Conservation (phyloP, 257 asterid species). For the Agastache rugosa region DNA sequence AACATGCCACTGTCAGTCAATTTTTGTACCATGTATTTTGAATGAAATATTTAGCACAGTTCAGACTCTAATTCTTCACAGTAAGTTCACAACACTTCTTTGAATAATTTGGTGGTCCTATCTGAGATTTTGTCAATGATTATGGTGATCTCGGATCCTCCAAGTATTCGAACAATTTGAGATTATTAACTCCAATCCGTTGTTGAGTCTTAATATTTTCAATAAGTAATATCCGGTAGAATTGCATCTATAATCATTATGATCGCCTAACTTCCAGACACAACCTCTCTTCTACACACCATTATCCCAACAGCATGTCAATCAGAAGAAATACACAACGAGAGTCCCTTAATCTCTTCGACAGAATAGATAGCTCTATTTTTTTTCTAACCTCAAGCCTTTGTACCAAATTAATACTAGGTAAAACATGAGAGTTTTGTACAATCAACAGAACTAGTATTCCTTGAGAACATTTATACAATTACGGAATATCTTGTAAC, state of each 20-base stretch:
- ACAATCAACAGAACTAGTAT: not conserved
- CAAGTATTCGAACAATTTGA: not conserved
- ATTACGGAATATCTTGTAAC: not conserved
- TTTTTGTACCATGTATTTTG: not conserved
- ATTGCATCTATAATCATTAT: not conserved
- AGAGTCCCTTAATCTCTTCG: not conserved
- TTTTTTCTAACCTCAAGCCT: not conserved
- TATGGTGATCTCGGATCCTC: slow-evolving; percentile 8
- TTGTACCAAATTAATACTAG: not conserved
- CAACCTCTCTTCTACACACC: slow-evolving; percentile 1
- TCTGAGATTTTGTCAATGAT: slow-evolving; percentile 11
- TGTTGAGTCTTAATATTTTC: not conserved
- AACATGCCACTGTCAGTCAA: not conserved
- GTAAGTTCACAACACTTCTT: not conserved
- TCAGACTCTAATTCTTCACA: slow-evolving; percentile 1
- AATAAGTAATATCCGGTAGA: slow-evolving; percentile 16
- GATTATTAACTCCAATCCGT: slow-evolving; percentile 5
- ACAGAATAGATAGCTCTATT: not conserved
- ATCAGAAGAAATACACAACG: not conserved
- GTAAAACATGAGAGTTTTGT: not conserved
- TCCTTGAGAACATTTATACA: not conserved
- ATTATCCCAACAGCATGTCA: not conserved
- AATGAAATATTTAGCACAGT: not conserved
- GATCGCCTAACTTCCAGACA: slow-evolving; percentile 20
- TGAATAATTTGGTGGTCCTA: slow-evolving; percentile 4